These are phyloP conservation scores for Leccinellum rugosiceps DNA, from an alignment of 768 basidiomycete species.

Conservation along the genomic window DNA sequence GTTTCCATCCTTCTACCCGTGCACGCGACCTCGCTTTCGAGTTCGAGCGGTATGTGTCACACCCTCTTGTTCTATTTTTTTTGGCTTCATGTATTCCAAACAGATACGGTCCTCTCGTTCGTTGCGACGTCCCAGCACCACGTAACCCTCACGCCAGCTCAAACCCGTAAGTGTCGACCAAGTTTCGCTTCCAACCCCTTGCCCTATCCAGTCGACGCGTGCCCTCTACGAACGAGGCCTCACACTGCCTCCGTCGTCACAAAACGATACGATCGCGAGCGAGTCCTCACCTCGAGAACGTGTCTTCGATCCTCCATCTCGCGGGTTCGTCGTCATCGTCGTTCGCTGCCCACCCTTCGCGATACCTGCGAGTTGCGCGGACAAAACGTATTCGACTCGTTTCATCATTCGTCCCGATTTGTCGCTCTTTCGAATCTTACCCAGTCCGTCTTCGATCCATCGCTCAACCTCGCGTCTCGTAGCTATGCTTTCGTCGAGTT, in stretches of 20 bases:
- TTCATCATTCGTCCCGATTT: slow-evolving; percentile 31
- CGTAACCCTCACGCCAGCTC: slow-evolving; percentile 70
- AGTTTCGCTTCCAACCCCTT: slow-evolving; percentile 28
- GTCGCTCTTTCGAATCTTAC: slow-evolving; percentile 36
- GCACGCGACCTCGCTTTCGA: slow-evolving; percentile 83
- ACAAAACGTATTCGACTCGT: slow-evolving; percentile 30
- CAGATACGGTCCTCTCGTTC: slow-evolving; percentile 79
- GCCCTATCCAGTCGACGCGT: slow-evolving; percentile 38
- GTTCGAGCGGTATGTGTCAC: slow-evolving; percentile 68
- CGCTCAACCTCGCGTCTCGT: slow-evolving; percentile 60
- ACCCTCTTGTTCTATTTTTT: not conserved
- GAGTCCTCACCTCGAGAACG: slow-evolving; percentile 20
- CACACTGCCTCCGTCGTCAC: slow-evolving; percentile 24
- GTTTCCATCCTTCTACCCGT: slow-evolving; percentile 79
- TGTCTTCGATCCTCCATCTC: slow-evolving; percentile 24
- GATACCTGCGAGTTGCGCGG: slow-evolving; percentile 20
- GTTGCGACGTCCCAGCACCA: slow-evolving; percentile 88
- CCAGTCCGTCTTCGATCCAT: slow-evolving; percentile 34
- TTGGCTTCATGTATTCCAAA: not conserved
- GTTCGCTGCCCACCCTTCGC: slow-evolving; percentile 14
- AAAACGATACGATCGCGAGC: slow-evolving; percentile 30
- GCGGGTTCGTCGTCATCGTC: slow-evolving; percentile 30
- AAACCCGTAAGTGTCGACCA: slow-evolving; percentile 70
- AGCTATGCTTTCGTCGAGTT: slow-evolving; percentile 90
- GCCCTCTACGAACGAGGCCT: slow-evolving; percentile 31